Conservation (phyloP, 495 filamentous ascomycete genomes). For the Trypethelium eluteriae region DNA sequence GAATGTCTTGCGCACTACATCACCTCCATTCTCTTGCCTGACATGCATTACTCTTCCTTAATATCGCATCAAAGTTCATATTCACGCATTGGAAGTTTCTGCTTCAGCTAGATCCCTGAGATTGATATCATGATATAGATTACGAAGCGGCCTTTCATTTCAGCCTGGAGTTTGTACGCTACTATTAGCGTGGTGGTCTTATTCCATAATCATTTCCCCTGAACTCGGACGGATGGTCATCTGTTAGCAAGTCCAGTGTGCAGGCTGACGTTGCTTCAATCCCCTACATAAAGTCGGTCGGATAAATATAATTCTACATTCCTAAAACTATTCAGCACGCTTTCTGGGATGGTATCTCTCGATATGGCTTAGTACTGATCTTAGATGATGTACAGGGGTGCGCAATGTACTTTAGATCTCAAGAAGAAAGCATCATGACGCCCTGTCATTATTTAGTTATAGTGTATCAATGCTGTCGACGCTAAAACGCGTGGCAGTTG, state of each 20-base stretch:
- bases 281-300: neutral
- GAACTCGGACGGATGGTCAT: neutral
- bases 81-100: neutral
- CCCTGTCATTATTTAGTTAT: neutral
- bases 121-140: neutral
- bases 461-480: too few relatives aligned
- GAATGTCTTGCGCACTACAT: too few relatives aligned
- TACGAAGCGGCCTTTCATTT: conserved; percentile 6
- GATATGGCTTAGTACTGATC: conserved; percentile 5
- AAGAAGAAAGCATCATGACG: neutral
- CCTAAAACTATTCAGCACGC: neutral
- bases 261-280: neutral
- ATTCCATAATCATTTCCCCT: neutral
- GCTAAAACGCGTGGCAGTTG: too few relatives aligned
- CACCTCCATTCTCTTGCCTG: neutral
- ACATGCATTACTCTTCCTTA: neutral
- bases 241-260: neutral
- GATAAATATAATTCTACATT: neutral
- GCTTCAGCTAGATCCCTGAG: neutral
- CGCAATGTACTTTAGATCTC: conserved; percentile 6
- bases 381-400: neutral
- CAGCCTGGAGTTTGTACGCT: neutral
- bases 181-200: neutral
- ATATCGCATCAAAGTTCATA: neutral
- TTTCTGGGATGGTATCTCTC: neutral